Conservation (phyloP, 306 rosid species). For the Mucuna pruriens region DNA sequence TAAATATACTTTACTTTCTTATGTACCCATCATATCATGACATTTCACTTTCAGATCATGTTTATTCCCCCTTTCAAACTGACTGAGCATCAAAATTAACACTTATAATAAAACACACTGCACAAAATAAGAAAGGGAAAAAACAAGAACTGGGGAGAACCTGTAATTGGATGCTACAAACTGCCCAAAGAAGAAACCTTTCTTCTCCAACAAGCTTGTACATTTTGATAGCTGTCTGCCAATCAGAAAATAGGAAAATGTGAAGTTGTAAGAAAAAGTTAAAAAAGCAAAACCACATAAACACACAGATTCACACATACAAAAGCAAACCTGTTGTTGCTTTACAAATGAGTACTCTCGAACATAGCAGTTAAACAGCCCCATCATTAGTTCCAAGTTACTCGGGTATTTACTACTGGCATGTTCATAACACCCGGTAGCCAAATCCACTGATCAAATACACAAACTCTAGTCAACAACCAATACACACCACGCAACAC, state of each 20-base stretch:
- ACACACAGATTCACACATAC: background rate
- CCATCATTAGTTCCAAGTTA: constrained; percentile 84
- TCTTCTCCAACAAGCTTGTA: constrained; percentile 94
- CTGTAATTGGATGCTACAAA: constrained; percentile 99
- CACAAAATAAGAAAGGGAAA: background rate
- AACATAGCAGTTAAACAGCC: constrained; percentile 94
- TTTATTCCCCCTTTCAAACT: constrained; percentile 13
- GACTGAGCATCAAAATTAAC: background rate
- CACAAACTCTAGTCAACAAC: constrained; percentile 35
- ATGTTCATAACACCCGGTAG: constrained; percentile 83
- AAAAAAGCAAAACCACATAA: background rate
- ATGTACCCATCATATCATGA: constrained; percentile 18
- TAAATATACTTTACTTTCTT: constrained; percentile 4
- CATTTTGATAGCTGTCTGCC: constrained; percentile 99
- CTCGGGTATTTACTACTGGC: constrained; percentile 86
- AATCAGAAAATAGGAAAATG: constrained; percentile 30
- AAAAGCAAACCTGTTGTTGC: constrained; percentile 88
- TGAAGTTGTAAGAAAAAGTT: background rate
- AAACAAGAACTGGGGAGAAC: constrained; percentile 47
- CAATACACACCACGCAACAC: background rate
- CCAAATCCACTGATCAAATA: constrained; percentile 79
- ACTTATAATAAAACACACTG: background rate
- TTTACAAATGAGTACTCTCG: constrained; percentile 96
- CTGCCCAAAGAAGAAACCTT: constrained; percentile 95
- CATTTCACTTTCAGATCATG: constrained; percentile 5